phyloP scores from a whole-genome alignment of 2,329 filamentous ascomycete genomes.

The Parascedosporium putredinis region DNA sequence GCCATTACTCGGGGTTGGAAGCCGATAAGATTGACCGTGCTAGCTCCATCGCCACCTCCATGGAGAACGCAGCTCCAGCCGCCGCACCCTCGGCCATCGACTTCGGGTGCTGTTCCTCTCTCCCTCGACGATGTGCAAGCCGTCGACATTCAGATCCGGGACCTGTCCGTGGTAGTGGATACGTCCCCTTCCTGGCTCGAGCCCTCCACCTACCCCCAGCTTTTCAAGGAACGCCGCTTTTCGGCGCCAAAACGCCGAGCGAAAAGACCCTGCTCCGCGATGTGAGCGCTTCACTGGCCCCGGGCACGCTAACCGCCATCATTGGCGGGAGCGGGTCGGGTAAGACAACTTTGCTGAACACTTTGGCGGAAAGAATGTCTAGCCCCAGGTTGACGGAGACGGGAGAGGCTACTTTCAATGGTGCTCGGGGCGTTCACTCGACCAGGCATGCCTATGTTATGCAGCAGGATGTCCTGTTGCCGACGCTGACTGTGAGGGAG shows the following conservation, averaged over 20 bases:
- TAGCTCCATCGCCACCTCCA: conserved; percentile 22
- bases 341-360: conserved; percentile 63
- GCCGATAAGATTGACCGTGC: conserved; percentile 22
- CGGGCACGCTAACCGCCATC: conserved; percentile 63
- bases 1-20: conserved; percentile 11
- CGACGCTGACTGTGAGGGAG: conserved; percentile 65
- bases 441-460: conserved; percentile 61
- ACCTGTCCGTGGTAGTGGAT: conserved; percentile 46
- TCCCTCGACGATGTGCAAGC: conserved; percentile 43
- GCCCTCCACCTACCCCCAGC: conserved; percentile 33
- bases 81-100: conserved; percentile 15
- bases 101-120: conserved; percentile 25
- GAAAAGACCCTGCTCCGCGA: conserved; percentile 49
- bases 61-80: conserved; percentile 13
- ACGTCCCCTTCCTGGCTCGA: conserved; percentile 44
- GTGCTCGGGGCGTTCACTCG: conserved; percentile 36
- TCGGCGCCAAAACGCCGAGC: conserved; percentile 16
- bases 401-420: conserved; percentile 54
- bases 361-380: conserved; percentile 59
- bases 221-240: conserved; percentile 28
- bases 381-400: conserved; percentile 38
- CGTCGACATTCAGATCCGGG: conserved; percentile 42
- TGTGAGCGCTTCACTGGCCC: conserved; percentile 52
- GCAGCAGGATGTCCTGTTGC: conserved; percentile 65
- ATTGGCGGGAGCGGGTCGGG: conserved; percentile 65